Percentiles rank a stretch among this genome's conserved stretches.
Evolutionary conservation across 2,329 filamentous ascomycete genomes (phyloP).

Genomic region (Aspergillus japonicus): DNA sequence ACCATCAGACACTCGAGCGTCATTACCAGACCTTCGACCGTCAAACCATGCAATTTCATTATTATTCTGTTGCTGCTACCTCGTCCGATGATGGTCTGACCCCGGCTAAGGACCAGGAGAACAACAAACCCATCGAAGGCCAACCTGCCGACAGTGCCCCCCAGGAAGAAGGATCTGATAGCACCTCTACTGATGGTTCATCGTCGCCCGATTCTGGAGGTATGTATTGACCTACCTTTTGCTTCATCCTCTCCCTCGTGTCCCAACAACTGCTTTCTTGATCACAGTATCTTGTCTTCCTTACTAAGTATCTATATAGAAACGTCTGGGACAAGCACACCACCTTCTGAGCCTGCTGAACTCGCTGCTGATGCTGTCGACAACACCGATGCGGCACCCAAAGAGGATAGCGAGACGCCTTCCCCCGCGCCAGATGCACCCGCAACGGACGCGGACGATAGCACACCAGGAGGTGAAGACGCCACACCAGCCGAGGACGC

Average conservation of each 20-base stretch:
- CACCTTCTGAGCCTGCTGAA: constrained; percentile 25
- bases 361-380: constrained; percentile 19
- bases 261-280: background rate
- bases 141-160: constrained; percentile 16
- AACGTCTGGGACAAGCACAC: constrained; percentile 27
- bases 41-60: constrained; percentile 38
- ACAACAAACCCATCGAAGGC: constrained; percentile 34
- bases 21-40: constrained; percentile 47
- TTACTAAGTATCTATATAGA: constrained; percentile 18
- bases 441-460: constrained; percentile 8
- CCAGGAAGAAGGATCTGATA: constrained; percentile 23
- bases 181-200: constrained; percentile 25
- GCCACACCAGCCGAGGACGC: constrained; percentile 11
- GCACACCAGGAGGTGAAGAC: constrained; percentile 15
- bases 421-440: constrained; percentile 12
- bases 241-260: background rate
- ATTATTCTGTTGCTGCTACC: constrained; percentile 36
- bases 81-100: constrained; percentile 33
- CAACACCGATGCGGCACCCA: constrained; percentile 16
- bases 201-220: constrained; percentile 30
- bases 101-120: constrained; percentile 38
- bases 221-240: constrained; percentile 19
- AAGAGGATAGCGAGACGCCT: constrained; percentile 23
- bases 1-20: constrained; percentile 40
- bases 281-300: background rate